Base-by-base conservation (phyloP, 1,139 yeast species). In the Geotrichum bryndzae region DNA sequence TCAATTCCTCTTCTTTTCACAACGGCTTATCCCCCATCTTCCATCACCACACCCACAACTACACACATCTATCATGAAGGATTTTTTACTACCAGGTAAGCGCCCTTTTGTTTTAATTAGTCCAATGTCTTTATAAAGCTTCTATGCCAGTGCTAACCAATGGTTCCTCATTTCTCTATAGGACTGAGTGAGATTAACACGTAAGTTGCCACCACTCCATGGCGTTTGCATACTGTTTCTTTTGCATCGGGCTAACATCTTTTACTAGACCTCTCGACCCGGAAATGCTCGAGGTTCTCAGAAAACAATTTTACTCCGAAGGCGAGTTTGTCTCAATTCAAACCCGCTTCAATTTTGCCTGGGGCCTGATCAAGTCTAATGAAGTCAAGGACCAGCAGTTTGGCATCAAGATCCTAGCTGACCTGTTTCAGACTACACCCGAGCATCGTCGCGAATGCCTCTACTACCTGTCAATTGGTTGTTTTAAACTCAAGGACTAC, bases 261-360 rank as follows among this genome's bases (percentile, higher is more conserved):
- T 71, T 73, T 3, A 63, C 69, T 64, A 82, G 84, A 55, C 89
- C 97, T 0, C 82, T 94, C 52, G 80, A 92, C 0, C 80, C 83
- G 2, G 88, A 87, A 64, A 96, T 94, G 71, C 79, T 95, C 56
- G 85, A 83, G 22, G 82, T 91, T 3, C 81, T 94, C 52, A 85
- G 84, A 65, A 83, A 86, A 69, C 97, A 92, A 69, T 90, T 90
- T 55, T 83, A 85, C 46, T 79, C 87, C 1, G 99, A 95, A 73
- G 86, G 88, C 51, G 96, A 95, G 10, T 79, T 82, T 58, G 92
- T 90, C 0, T 81, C 91, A 0, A 81, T 90, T 0, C 97, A 90
- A 73, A 87, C 97, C 3, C 83, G 85, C 63, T 95, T 95, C 80
- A 95, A 94, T 74, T 90, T 89, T 70, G 96, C 97, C 0, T 95